Evolutionary conservation across 768 basidiomycete species (phyloP).

Genomic region (Lentinula raphanica): DNA sequence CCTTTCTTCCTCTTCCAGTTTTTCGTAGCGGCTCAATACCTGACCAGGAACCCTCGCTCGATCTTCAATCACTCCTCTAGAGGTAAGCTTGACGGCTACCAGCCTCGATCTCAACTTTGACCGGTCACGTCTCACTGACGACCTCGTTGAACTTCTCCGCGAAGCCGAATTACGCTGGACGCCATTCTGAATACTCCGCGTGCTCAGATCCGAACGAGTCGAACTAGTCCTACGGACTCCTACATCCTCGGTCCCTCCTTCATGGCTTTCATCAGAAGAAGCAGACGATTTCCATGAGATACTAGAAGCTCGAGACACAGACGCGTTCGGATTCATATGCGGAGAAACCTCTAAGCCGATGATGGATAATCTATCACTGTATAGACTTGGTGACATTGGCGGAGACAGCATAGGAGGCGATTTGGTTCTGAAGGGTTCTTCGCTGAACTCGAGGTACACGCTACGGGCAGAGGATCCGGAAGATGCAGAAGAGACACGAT

Average conservation of each 20-base stretch:
- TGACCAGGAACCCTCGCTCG: constrained; percentile 18
- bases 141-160: background rate
- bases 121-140: background rate
- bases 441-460: background rate
- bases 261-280: constrained; percentile 1
- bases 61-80: constrained; percentile 21
- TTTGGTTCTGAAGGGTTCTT: background rate
- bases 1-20: constrained; percentile 29
- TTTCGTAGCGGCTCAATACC: constrained; percentile 15
- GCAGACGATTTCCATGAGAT: constrained; percentile 5
- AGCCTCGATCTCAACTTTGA: constrained; percentile 20
- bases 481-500: background rate
- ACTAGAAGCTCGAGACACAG: background rate
- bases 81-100: constrained; percentile 46
- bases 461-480: constrained; percentile 3
- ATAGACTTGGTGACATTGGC: background rate
- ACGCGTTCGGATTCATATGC: background rate
- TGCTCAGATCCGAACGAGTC: background rate
- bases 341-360: background rate
- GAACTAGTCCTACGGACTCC: background rate
- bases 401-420: background rate
- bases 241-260: background rate
- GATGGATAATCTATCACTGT: constrained; percentile 1
- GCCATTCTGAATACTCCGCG: background rate
- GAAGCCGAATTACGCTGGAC: background rate